phyloP scores from a whole-genome alignment of 225 moss, liverwort and hornwort species.

The Polytrichum formosum region DNA sequence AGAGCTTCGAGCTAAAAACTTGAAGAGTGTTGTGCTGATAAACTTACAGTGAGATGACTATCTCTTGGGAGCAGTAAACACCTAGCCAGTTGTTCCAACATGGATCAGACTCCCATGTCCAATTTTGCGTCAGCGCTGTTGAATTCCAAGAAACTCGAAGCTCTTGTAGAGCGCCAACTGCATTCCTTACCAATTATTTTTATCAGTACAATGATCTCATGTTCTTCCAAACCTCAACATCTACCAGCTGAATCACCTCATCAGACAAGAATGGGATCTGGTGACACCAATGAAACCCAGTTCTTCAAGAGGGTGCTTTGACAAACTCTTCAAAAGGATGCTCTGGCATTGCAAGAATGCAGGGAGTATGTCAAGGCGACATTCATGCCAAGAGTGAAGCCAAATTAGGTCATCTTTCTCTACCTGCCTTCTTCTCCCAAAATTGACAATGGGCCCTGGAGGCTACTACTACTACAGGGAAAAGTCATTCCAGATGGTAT shows the following conservation, averaged over 20 bases:
- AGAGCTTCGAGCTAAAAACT: background rate
- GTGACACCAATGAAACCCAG: background rate
- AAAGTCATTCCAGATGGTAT: background rate
- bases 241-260: background rate
- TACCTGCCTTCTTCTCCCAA: too few relatives aligned
- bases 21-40: background rate
- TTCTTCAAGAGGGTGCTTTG: background rate
- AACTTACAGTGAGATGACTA: conserved; percentile 47
- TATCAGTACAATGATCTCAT: background rate
- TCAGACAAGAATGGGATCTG: background rate
- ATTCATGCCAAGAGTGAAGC: too few relatives aligned
- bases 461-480: background rate
- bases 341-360: too few relatives aligned
- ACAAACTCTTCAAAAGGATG: too few relatives aligned
- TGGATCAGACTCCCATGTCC: conserved; percentile 48
- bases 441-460: background rate
- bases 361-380: too few relatives aligned
- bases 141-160: conserved; percentile 33
- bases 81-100: conserved; percentile 48
- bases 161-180: conserved; percentile 43
- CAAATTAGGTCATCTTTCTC: too few relatives aligned
- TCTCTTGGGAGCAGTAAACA: conserved; percentile 45
- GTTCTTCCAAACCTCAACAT: background rate
- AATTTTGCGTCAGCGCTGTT: conserved; percentile 28
- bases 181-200: background rate